Evolutionary conservation across 257 asterid genomes (phyloP).

Genomic region (Striga asiatica): DNA sequence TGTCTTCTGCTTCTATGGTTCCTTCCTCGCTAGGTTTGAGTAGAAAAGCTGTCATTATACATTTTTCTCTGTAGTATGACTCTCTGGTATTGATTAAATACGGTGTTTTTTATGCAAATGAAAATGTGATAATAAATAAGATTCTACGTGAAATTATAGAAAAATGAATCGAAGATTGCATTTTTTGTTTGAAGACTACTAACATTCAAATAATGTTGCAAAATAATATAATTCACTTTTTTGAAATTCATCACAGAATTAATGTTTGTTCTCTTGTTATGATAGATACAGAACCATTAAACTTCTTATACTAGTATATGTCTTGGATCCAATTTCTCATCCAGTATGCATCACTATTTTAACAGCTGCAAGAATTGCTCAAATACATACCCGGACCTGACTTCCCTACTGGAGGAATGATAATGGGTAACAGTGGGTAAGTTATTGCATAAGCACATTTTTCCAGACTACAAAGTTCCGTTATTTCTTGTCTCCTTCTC

Average conservation of each 20-base stretch:
- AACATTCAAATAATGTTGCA: neutral
- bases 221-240: neutral
- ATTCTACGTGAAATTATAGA: neutral
- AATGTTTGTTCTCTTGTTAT: neutral
- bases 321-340: constrained; percentile 1
- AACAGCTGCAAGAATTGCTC: constrained; percentile 86
- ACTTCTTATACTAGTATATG: neutral
- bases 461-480: neutral
- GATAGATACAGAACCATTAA: neutral
- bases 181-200: neutral
- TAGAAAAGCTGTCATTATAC: neutral
- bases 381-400: constrained; percentile 99
- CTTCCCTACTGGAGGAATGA: constrained; percentile 95
- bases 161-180: neutral
- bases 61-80: constrained; percentile 1
- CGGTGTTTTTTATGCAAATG: too few relatives aligned
- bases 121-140: neutral
- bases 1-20: constrained; percentile 3
- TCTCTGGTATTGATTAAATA: too few relatives aligned
- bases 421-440: constrained; percentile 95
- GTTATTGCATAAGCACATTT: constrained; percentile 11
- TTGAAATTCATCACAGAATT: neutral
- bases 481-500: too few relatives aligned
- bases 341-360: neutral
- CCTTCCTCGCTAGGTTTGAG: neutral